Evolutionary conservation across 176 grass and related monocot species (phyloP).

Genomic region (Poa pratensis): DNA sequence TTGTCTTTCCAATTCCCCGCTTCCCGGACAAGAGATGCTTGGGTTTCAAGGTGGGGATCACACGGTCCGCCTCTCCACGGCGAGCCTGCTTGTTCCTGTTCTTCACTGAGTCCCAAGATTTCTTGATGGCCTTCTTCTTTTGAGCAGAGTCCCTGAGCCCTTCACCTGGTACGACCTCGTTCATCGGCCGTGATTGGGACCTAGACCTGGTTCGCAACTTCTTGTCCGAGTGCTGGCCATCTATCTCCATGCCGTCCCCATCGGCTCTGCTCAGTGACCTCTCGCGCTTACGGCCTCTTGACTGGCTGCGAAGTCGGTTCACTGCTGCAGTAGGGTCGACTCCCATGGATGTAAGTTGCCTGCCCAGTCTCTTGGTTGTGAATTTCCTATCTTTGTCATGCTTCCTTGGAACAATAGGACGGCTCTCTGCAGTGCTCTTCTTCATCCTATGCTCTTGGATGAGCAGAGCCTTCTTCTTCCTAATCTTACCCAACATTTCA

Average conservation of each 20-base stretch:
- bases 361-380: slow-evolving; percentile 47
- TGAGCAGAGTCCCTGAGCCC: slow-evolving; percentile 73
- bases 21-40: slow-evolving; percentile 91
- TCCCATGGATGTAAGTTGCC: slow-evolving; percentile 58
- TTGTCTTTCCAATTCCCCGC: slow-evolving; percentile 66
- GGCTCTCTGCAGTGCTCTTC: slow-evolving; percentile 85
- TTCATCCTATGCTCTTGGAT: slow-evolving; percentile 87
- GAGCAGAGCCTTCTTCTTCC: slow-evolving; percentile 67
- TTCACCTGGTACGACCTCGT: slow-evolving; percentile 66
- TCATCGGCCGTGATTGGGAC: slow-evolving; percentile 48
- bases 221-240: slow-evolving; percentile 61
- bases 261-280: slow-evolving; percentile 58
- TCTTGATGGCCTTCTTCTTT: slow-evolving; percentile 73
- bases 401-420: slow-evolving; percentile 76
- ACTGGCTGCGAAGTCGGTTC: slow-evolving; percentile 39
- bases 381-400: slow-evolving; percentile 54
- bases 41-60: slow-evolving; percentile 80
- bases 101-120: slow-evolving; percentile 49
- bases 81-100: slow-evolving; percentile 78
- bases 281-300: slow-evolving; percentile 67
- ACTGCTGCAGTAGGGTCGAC: slow-evolving; percentile 52
- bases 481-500: slow-evolving; percentile 61
- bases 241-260: slow-evolving; percentile 58
- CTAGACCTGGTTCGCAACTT: slow-evolving; percentile 43
- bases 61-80: slow-evolving; percentile 75